Conservation (phyloP, 2,329 filamentous ascomycete genomes). For the Botrytis galanthina region DNA sequence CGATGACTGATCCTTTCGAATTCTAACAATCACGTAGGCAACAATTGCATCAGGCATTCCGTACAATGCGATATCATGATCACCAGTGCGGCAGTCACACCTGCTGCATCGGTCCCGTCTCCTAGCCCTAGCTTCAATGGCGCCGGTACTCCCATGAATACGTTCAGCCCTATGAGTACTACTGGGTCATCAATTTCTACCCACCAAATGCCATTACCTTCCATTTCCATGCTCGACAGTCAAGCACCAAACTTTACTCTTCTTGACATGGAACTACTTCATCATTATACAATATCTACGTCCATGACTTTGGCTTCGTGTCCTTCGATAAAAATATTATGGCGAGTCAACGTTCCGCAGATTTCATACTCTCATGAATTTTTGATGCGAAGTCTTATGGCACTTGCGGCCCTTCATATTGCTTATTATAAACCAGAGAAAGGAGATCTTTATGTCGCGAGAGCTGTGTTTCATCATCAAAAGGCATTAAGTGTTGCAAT, state of each 20-base stretch:
- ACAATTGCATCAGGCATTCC: slow-evolving; percentile 44
- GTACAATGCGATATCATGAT: slow-evolving; percentile 40
- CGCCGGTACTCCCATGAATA: background rate
- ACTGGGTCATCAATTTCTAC: background rate
- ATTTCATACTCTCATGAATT: slow-evolving; percentile 48
- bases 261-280: slow-evolving; percentile 51
- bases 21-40: slow-evolving; percentile 14
- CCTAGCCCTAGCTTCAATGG: background rate
- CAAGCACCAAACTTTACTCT: slow-evolving; percentile 27
- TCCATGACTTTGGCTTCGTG: slow-evolving; percentile 47
- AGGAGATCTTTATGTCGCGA: slow-evolving; percentile 42
- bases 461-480: slow-evolving; percentile 42
- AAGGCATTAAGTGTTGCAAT: slow-evolving; percentile 36
- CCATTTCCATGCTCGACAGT: background rate
- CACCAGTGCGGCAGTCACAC: background rate
- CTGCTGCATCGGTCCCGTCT: background rate
- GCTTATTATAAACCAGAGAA: slow-evolving; percentile 43
- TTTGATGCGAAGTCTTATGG: slow-evolving; percentile 49
- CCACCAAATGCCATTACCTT: slow-evolving; percentile 12
- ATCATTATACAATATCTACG: slow-evolving; percentile 52
- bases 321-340: slow-evolving; percentile 45
- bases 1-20: background rate
- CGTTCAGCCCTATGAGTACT: slow-evolving; percentile 14
- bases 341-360: slow-evolving; percentile 47
- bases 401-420: slow-evolving; percentile 50